phyloP scores from a whole-genome alignment of 345 rosid genomes.

The Linum lewisii region DNA sequence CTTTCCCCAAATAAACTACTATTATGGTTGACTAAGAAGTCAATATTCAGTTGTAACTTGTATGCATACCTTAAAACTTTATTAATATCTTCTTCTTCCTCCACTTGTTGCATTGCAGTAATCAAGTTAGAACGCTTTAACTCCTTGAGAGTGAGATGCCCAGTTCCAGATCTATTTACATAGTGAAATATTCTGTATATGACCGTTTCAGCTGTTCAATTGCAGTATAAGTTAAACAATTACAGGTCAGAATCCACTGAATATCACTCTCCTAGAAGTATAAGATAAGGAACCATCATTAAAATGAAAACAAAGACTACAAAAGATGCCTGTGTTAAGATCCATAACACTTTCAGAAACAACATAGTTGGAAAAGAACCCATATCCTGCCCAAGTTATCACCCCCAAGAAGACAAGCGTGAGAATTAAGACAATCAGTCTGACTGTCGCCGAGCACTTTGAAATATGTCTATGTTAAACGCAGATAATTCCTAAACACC shows the following conservation, averaged over 20 bases:
- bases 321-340: not conserved
- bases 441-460: not conserved
- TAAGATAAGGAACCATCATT: not conserved
- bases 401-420: not conserved
- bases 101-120: constrained; percentile 1
- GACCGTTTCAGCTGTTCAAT: constrained; percentile 6
- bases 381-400: not conserved
- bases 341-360: no score
- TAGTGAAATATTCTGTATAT: constrained; percentile 6
- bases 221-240: not conserved
- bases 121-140: constrained; percentile 1
- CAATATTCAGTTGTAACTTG: not conserved
- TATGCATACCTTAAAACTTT: not conserved
- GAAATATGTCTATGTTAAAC: no score
- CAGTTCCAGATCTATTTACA: constrained; percentile 8
- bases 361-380: no score
- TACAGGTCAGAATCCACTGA: not conserved
- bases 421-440: not conserved
- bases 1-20: not conserved
- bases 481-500: no score
- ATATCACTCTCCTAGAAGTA: not conserved
- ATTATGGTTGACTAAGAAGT: not conserved
- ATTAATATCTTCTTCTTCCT: constrained; percentile 4
- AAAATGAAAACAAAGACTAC: no score
- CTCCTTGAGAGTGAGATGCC: constrained; percentile 2